Evolutionary conservation across 2,329 filamentous ascomycete species (phyloP), one percentile per base, ranked within the genome.

Genomic region (Diaporthe citrichinensis): DNA sequence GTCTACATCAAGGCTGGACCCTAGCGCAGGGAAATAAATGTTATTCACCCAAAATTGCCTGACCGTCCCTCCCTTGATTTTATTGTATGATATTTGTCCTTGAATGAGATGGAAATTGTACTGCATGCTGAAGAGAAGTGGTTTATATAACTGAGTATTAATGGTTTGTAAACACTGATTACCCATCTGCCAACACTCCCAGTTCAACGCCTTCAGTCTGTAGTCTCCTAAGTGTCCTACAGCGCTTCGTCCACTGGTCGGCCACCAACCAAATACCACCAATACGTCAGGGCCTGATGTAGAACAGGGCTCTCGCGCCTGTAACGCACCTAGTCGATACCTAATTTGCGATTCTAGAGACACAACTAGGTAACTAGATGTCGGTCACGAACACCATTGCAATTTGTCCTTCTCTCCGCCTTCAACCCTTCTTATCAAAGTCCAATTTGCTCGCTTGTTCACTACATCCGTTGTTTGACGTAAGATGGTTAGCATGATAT

Each of bases 1-100:
- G 65, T 69, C 65, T 23, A 55, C 65, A 39, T 10, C 46, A 25
- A 53, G 65, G 53, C 65, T 68, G 46, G 23, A 53, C 65, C 49
- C 46, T 25, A 36, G 7, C 39, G 62, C 53, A 14, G 44, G 28
- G 44, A 51, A 55, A 55, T 41, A 69, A 39, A 55, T 41, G 34
- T 36, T 53, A 41, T 69, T 69, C 41, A 41, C 15, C n/a, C 9
- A 39, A 55, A 41, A 17, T 69, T 28, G n/a, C 46, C 14, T 12
- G 2, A 7, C 23, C 10, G 10, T 34, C 23, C 31, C 34, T 23
- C 14, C 23, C 23, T 39, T 34, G 41, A 23, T 15, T 23, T n/a
- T 23, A 25, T 15, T 14, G 8, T 36, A 7, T 53, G 46, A 9
- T 53, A 3, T 20, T 2, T 34, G 14, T 5, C 17, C 10, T 25